These are phyloP conservation scores for Blastomyces emzantsi DNA, from an alignment of 2,329 filamentous ascomycete species.

Conservation along the genomic window DNA sequence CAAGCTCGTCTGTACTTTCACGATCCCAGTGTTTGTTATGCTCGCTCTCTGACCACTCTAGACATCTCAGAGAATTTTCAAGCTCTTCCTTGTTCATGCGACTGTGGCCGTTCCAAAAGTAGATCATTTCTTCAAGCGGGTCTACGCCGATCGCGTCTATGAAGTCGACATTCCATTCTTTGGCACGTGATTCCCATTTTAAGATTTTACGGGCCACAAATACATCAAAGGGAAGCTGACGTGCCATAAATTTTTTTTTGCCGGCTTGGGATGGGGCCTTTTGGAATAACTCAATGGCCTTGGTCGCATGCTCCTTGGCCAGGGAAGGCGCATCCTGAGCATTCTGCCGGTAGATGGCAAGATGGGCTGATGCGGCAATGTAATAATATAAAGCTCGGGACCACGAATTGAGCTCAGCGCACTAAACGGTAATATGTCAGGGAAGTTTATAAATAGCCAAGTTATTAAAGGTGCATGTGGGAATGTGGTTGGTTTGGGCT, in stretches of 20 bases:
- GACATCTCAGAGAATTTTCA: constrained; percentile 50
- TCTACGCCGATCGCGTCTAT: constrained; percentile 73
- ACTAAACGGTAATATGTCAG: constrained; percentile 32
- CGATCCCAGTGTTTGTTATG: constrained; percentile 42
- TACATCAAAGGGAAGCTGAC: constrained; percentile 79
- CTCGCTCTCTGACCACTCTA: constrained; percentile 58
- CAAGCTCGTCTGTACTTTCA: constrained; percentile 51
- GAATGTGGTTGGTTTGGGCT: constrained; percentile 5
- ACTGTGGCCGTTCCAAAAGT: constrained; percentile 84
- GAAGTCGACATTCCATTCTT: constrained; percentile 56
- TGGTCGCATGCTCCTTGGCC: constrained; percentile 50
- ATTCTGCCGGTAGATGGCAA: constrained; percentile 65
- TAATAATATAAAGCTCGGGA: constrained; percentile 84
- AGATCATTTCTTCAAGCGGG: constrained; percentile 83
- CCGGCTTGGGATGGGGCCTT: constrained; percentile 66
- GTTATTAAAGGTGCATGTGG: background rate
- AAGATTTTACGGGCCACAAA: constrained; percentile 75
- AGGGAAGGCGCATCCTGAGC: constrained; percentile 28
- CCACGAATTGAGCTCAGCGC: constrained; percentile 80
- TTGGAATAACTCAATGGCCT: constrained; percentile 60
- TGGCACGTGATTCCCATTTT: constrained; percentile 77
- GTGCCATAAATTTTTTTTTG: constrained; percentile 82
- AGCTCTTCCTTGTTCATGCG: constrained; percentile 63
- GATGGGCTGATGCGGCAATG: constrained; percentile 66
- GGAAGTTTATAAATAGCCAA: background rate